Conservation (phyloP, 805 yeast species). For the Saturnispora hagleri region DNA sequence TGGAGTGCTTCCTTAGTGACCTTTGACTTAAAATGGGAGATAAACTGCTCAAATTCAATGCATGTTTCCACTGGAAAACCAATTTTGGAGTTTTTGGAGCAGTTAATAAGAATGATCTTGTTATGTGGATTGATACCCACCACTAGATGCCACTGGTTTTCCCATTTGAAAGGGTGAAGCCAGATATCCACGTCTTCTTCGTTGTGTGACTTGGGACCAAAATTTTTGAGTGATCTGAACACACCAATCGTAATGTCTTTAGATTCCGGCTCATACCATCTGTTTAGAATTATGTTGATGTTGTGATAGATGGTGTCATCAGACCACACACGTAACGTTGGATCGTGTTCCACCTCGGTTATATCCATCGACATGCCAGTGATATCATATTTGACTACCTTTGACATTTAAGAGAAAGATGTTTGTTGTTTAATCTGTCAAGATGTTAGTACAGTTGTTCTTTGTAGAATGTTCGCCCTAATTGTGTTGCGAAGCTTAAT, state of each 20-base stretch:
- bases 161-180: conserved; percentile 27
- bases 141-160: conserved; percentile 28
- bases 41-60: conserved; percentile 22
- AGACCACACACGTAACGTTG: neutral
- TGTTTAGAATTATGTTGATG: conserved; percentile 2
- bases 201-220: conserved; percentile 21
- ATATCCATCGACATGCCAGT: conserved; percentile 11
- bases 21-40: conserved; percentile 21
- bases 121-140: conserved; percentile 20
- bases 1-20: conserved; percentile 21
- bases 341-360: conserved; percentile 4
- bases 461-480: neutral
- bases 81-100: conserved; percentile 13
- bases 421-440: neutral
- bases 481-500: neutral
- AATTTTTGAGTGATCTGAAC: conserved; percentile 16
- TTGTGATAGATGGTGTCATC: conserved; percentile 5
- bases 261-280: neutral
- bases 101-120: conserved; percentile 23
- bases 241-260: conserved; percentile 8
- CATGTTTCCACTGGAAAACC: conserved; percentile 21
- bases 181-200: conserved; percentile 14
- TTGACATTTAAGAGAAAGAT: neutral
- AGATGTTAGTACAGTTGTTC: neutral
- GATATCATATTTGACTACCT: neutral